These are phyloP conservation scores for Colletotrichum orbiculare DNA, from an alignment of 2,329 filamentous ascomycete species.

Conservation along the genomic window DNA sequence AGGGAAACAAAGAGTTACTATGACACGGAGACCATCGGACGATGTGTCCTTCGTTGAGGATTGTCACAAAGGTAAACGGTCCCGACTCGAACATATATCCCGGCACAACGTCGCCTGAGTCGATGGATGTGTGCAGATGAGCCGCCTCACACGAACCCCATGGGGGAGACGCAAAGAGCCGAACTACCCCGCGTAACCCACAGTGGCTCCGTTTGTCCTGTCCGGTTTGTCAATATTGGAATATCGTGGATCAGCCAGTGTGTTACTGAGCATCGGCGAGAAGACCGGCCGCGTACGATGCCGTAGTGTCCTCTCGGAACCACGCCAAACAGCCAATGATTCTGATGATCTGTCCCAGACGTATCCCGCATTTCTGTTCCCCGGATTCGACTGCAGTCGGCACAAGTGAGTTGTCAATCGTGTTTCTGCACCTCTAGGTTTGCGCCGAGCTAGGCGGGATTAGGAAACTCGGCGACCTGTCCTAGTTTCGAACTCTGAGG, in stretches of 20 bases:
- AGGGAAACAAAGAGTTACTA: neutral
- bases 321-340: neutral
- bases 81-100: slow-evolving; percentile 26
- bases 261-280: neutral
- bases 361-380: neutral
- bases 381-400: neutral
- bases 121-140: neutral
- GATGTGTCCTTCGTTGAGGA: neutral
- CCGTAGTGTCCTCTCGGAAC: neutral
- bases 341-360: slow-evolving; percentile 9
- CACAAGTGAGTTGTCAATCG: neutral
- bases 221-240: neutral
- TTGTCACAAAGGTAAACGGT: neutral
- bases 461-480: slow-evolving; percentile 28
- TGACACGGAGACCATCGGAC: neutral
- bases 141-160: neutral
- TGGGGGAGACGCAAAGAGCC: slow-evolving; percentile 19
- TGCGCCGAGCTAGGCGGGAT: slow-evolving; percentile 1
- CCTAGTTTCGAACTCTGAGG: slow-evolving; percentile 9
- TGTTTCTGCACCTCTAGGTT: slow-evolving; percentile 8
- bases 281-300: slow-evolving; percentile 3
- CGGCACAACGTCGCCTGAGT: slow-evolving; percentile 1
- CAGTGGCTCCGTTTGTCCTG: neutral
- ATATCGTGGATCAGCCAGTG: slow-evolving; percentile 5
- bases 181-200: slow-evolving; percentile 36